These are phyloP conservation scores for Aureoboletus auriporus DNA, from an alignment of 768 basidiomycete species.

Conservation along the genomic window DNA sequence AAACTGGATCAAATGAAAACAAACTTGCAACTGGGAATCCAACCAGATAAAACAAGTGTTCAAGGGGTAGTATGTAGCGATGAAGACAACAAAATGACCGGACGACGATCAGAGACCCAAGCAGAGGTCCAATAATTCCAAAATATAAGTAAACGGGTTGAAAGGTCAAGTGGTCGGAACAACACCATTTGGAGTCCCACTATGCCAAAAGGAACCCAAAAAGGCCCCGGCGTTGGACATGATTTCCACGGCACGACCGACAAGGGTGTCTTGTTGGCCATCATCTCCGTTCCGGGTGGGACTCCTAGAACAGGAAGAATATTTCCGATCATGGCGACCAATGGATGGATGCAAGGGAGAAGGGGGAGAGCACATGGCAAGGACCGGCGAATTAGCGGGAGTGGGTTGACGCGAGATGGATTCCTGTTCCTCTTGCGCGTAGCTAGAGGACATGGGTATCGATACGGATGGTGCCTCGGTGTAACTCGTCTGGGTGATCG, in stretches of 20 bases:
- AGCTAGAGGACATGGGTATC: slow-evolving; percentile 23
- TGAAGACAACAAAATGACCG: slow-evolving; percentile 1
- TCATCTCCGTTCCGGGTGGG: slow-evolving; percentile 24
- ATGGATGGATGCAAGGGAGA: slow-evolving; percentile 1
- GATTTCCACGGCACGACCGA: slow-evolving; percentile 69
- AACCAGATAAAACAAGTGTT: slow-evolving; percentile 12
- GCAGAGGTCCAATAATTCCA: slow-evolving; percentile 26
- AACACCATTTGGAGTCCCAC: slow-evolving; percentile 16
- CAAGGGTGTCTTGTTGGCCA: slow-evolving; percentile 40
- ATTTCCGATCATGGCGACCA: slow-evolving; percentile 14
- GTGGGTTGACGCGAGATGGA: slow-evolving; percentile 45
- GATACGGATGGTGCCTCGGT: slow-evolving; percentile 14
- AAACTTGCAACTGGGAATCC: slow-evolving; percentile 13
- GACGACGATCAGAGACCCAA: slow-evolving; percentile 6
- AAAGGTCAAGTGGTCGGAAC: slow-evolving; percentile 18
- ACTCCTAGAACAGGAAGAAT: slow-evolving; percentile 21
- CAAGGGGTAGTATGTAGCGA: slow-evolving; percentile 26
- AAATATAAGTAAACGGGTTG: slow-evolving; percentile 27
- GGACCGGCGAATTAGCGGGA: slow-evolving; percentile 59
- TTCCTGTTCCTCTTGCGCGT: slow-evolving; percentile 33
- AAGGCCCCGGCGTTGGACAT: slow-evolving; percentile 78
- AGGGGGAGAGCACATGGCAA: slow-evolving; percentile 26
- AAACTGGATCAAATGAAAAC: slow-evolving; percentile 2
- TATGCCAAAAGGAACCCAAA: slow-evolving; percentile 58
- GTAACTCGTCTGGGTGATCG: slow-evolving; percentile 25